Percentiles rank a stretch among this genome's conserved stretches.
These are phyloP conservation scores for Mycosphaerella arachidis DNA, from an alignment of 2,329 filamentous ascomycete genomes.

Conservation along the genomic window DNA sequence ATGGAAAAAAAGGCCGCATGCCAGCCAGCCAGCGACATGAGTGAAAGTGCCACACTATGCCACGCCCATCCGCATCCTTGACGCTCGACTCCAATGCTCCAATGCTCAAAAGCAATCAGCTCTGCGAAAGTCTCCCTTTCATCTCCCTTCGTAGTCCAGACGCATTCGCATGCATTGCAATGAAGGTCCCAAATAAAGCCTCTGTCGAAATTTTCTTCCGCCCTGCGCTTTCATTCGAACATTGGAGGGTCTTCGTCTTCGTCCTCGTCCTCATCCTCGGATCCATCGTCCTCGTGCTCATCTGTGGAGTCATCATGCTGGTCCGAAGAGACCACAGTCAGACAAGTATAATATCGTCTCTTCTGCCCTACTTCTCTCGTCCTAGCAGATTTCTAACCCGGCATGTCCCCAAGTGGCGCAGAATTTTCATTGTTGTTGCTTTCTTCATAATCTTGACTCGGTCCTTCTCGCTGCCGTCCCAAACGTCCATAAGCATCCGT, in stretches of 20 bases:
- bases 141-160: background rate
- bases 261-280: background rate
- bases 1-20: background rate
- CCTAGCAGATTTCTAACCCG: background rate
- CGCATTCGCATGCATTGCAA: background rate
- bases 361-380: background rate
- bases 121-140: background rate
- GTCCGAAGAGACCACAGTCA: background rate
- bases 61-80: too few species aligned
- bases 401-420: background rate
- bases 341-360: background rate
- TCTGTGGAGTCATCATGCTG: background rate
- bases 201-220: background rate
- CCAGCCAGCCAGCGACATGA: too few species aligned
- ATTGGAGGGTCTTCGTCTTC: background rate
- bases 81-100: background rate
- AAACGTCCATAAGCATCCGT: constrained; percentile 20
- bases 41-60: too few species aligned
- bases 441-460: background rate
- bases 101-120: background rate
- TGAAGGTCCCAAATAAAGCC: background rate
- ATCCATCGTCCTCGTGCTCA: background rate
- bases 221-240: too few species aligned
- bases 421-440: background rate
- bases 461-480: background rate